Evolutionary conservation across 108 stramenopile species (phyloP).

Genomic region (Cyclotella atomus): DNA sequence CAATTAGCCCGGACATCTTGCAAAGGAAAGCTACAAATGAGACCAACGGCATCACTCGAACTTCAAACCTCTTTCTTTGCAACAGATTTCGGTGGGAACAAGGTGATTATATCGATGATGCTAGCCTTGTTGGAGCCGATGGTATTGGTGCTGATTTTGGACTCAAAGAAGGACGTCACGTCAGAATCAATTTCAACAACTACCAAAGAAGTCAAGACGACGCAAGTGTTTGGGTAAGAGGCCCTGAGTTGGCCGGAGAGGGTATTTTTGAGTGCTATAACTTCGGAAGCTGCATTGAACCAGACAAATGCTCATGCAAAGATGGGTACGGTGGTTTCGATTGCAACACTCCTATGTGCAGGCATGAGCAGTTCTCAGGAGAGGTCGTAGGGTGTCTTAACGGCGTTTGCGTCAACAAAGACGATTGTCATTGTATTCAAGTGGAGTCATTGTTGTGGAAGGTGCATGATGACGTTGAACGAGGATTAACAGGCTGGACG

Average conservation of each 20-base stretch:
- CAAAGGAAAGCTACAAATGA: neutral
- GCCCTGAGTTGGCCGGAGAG: constrained; percentile 62
- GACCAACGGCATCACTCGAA: constrained; percentile 28
- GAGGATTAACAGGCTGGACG: constrained; percentile 78
- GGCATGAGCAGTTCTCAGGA: constrained; percentile 66
- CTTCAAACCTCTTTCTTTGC: constrained; percentile 70
- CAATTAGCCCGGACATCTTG: constrained; percentile 28
- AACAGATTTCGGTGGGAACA: constrained; percentile 70
- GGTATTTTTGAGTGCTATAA: constrained; percentile 79
- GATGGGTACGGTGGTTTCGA: constrained; percentile 85
- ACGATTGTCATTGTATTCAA: constrained; percentile 73
- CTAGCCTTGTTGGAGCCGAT: constrained; percentile 33
- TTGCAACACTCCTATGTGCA: constrained; percentile 76
- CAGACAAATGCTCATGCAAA: constrained; percentile 79
- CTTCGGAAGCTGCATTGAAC: constrained; percentile 71
- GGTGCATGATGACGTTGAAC: constrained; percentile 57
- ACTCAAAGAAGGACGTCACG: constrained; percentile 56
- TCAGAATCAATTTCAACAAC: constrained; percentile 81
- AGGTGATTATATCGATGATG: constrained; percentile 80
- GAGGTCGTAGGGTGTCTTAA: constrained; percentile 66
- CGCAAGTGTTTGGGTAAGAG: constrained; percentile 53
- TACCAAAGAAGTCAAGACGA: constrained; percentile 41
- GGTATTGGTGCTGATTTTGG: constrained; percentile 46
- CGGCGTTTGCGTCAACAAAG: constrained; percentile 68
- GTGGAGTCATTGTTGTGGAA: constrained; percentile 53